A percentile compares a stretch with the other conserved stretches of the same genome.
These are phyloP conservation scores for Hsuehochloa calcarea DNA, from an alignment of 176 grass and related monocot genomes.

Conservation along the genomic window DNA sequence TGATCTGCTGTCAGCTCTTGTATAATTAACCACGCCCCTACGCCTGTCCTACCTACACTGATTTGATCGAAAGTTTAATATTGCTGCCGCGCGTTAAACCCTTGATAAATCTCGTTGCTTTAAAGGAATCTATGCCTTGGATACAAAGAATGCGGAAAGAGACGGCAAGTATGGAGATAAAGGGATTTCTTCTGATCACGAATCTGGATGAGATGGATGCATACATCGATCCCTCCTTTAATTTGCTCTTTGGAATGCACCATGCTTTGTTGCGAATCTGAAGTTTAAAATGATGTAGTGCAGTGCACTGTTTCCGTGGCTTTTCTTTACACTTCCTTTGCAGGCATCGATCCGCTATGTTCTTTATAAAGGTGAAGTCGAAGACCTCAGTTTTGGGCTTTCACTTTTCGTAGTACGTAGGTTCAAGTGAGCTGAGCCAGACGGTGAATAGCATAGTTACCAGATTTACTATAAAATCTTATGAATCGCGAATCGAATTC, in stretches of 20 bases:
- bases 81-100: neutral
- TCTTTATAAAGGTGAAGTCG: neutral
- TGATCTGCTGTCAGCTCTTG: neutral
- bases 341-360: neutral
- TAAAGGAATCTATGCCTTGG: constrained; percentile 29
- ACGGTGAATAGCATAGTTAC: neutral
- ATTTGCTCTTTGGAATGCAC: neutral
- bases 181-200: constrained; percentile 9
- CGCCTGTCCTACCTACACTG: neutral
- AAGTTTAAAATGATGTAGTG: neutral
- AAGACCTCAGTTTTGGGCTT: constrained; percentile 11
- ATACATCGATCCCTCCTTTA: neutral
- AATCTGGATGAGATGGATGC: neutral
- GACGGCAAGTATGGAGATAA: constrained; percentile 7
- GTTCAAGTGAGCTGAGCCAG: neutral
- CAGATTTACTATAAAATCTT: too few relatives aligned
- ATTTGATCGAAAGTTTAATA: constrained; percentile 45
- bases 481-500: too few relatives aligned
- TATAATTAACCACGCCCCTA: neutral
- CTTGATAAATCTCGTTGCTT: constrained; percentile 4
- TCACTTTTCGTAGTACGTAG: neutral
- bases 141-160: constrained; percentile 45
- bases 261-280: neutral
- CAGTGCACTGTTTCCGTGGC: neutral
- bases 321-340: neutral